Conservation (phyloP, 768 basidiomycete genomes). For the Boletus subcaerulescens region DNA sequence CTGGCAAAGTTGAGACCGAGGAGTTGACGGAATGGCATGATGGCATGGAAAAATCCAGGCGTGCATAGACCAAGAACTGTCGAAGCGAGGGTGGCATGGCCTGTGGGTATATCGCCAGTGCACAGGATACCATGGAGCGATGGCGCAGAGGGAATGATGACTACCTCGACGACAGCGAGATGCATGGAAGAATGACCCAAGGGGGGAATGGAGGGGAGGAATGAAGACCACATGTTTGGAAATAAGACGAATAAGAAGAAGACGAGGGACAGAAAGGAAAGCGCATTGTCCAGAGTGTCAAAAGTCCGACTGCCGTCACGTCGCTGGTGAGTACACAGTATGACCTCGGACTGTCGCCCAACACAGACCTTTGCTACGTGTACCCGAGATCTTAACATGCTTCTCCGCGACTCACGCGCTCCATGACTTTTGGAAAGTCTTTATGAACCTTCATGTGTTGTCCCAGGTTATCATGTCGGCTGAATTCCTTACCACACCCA, state of each 20-base stretch:
- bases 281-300: slow-evolving; percentile 21
- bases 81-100: slow-evolving; percentile 16
- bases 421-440: slow-evolving; percentile 30
- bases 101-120: slow-evolving; percentile 22
- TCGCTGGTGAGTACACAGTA: slow-evolving; percentile 11
- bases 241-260: slow-evolving; percentile 23
- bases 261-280: slow-evolving; percentile 21
- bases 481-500: slow-evolving; percentile 81
- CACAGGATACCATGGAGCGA: slow-evolving; percentile 10
- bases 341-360: slow-evolving; percentile 22
- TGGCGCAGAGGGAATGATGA: slow-evolving; percentile 10
- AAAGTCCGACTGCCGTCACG: slow-evolving; percentile 28
- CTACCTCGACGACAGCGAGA: slow-evolving; percentile 17
- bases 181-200: slow-evolving; percentile 25
- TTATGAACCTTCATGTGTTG: slow-evolving; percentile 86
- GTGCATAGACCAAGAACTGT: slow-evolving; percentile 17
- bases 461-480: slow-evolving; percentile 82
- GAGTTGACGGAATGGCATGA: slow-evolving; percentile 22
- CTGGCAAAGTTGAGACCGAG: slow-evolving; percentile 17
- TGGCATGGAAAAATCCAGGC: slow-evolving; percentile 21
- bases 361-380: slow-evolving; percentile 17
- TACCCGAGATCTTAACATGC: slow-evolving; percentile 3
- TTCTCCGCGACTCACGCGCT: slow-evolving; percentile 25
- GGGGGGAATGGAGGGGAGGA: slow-evolving; percentile 15
- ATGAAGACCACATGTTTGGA: slow-evolving; percentile 24